These are phyloP conservation scores for Phytophthora pluvialis DNA, from an alignment of 352 stramenopile species.

Conservation along the genomic window DNA sequence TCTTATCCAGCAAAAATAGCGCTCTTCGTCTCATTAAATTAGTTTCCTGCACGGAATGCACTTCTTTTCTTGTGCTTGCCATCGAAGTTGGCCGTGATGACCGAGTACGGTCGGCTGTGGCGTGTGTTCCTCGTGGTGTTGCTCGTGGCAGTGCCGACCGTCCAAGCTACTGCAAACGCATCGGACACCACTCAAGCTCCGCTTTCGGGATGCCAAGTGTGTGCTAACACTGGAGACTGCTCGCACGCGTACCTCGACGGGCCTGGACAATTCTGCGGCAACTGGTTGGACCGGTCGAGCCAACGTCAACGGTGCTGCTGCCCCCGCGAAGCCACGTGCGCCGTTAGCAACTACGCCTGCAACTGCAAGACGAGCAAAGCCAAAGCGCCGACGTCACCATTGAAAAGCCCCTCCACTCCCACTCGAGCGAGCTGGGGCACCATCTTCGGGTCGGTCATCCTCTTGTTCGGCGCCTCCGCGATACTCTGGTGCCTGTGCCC, in stretches of 20 bases:
- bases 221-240: constrained; percentile 27
- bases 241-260: constrained; percentile 36
- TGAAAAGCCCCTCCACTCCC: constrained; percentile 2
- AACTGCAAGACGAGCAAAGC: constrained; percentile 31
- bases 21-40: neutral
- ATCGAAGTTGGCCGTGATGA: constrained; percentile 17
- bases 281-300: constrained; percentile 36
- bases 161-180: constrained; percentile 15
- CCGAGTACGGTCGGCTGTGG: constrained; percentile 22
- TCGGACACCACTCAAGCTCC: constrained; percentile 22
- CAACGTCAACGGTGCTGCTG: constrained; percentile 43
- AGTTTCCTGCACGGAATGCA: neutral
- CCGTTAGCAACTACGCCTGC: constrained; percentile 38
- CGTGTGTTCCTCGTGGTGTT: neutral
- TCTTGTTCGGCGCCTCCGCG: constrained; percentile 20
- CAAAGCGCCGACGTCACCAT: constrained; percentile 12
- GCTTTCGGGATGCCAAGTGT: constrained; percentile 39
- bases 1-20: constrained; percentile 18
- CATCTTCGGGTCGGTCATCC: constrained; percentile 17
- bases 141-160: neutral
- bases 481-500: constrained; percentile 38
- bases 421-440: constrained; percentile 13
- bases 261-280: constrained; percentile 39
- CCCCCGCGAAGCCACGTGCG: constrained; percentile 31
- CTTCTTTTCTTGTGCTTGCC: neutral